Percentiles rank a stretch among this genome's conserved stretches.
Conservation (phyloP, 116 monocot genomes). For the Papilionanthe hybrid region DNA sequence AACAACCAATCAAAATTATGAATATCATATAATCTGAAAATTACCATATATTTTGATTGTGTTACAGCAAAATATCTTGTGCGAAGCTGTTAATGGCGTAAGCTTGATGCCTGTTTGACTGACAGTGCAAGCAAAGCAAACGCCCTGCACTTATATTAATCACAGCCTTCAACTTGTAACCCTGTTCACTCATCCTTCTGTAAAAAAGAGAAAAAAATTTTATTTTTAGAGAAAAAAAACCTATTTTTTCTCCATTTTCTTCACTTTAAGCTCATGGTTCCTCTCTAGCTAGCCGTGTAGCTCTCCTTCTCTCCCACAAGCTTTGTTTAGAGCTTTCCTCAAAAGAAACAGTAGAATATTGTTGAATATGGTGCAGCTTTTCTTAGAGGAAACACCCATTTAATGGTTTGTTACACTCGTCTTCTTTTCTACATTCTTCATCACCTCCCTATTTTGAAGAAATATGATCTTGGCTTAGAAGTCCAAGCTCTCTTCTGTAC, state of each 20-base stretch:
- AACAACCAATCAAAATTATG: too few species aligned
- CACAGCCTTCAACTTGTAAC: not conserved
- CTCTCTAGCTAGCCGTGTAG: not conserved
- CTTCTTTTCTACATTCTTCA: conserved; percentile 1
- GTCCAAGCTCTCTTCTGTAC: not conserved
- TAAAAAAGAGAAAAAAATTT: not conserved
- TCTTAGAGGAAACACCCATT: conserved; percentile 6
- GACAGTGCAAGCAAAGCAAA: conserved; percentile 33
- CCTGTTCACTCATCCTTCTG: not conserved
- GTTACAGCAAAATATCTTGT: not conserved
- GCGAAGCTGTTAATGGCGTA: conserved; percentile 9
- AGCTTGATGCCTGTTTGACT: conserved; percentile 23
- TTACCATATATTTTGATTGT: too few species aligned
- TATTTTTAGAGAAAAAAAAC: not conserved
- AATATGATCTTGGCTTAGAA: not conserved
- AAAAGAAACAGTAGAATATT: not conserved
- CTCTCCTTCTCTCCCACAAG: not conserved
- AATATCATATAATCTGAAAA: too few species aligned
- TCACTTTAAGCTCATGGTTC: not conserved
- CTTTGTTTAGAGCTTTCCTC: not conserved
- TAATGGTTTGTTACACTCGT: not conserved
- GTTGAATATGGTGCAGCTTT: not conserved
- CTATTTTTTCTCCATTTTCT: not conserved
- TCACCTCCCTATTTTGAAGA: not conserved
- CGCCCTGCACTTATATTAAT: not conserved